Evolutionary conservation across 805 yeast species (phyloP).

Genomic region (Maudiozyma barnettii): DNA sequence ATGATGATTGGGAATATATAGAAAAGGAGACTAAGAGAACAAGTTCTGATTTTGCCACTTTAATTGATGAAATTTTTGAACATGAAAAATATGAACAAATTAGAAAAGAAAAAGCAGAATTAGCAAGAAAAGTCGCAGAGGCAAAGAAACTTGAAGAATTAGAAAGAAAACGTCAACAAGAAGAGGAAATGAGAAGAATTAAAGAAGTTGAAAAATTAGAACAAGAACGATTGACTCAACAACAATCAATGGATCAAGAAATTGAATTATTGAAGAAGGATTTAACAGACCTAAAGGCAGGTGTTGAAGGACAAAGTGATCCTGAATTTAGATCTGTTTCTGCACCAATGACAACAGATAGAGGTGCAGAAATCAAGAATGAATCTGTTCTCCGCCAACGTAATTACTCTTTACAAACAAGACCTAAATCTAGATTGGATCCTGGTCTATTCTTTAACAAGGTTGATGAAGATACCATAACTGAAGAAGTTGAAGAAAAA

Average conservation of each 20-base stretch:
- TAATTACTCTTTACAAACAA: conserved; percentile 31
- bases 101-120: conserved; percentile 40
- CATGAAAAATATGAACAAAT: conserved; percentile 57
- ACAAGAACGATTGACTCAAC: conserved; percentile 20
- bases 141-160: conserved; percentile 38
- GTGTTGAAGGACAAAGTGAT: conserved; percentile 3
- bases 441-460: conserved; percentile 30
- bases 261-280: conserved; percentile 15
- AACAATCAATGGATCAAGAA: conserved; percentile 21
- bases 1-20: conserved; percentile 56
- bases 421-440: conserved; percentile 37
- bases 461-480: background rate
- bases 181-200: conserved; percentile 15
- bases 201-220: conserved; percentile 16
- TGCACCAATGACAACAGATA: conserved; percentile 26
- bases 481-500: conserved; percentile 9
- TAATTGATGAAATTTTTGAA: conserved; percentile 68
- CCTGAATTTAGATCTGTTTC: conserved; percentile 30
- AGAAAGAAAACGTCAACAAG: conserved; percentile 24
- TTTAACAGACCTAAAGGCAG: conserved; percentile 6
- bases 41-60: conserved; percentile 65
- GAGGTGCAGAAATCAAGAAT: conserved; percentile 15
- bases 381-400: conserved; percentile 28
- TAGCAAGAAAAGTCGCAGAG: conserved; percentile 36
- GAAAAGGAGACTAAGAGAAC: conserved; percentile 69